phyloP scores from a whole-genome alignment of 345 rosid genomes.

The Gossypium australe region DNA sequence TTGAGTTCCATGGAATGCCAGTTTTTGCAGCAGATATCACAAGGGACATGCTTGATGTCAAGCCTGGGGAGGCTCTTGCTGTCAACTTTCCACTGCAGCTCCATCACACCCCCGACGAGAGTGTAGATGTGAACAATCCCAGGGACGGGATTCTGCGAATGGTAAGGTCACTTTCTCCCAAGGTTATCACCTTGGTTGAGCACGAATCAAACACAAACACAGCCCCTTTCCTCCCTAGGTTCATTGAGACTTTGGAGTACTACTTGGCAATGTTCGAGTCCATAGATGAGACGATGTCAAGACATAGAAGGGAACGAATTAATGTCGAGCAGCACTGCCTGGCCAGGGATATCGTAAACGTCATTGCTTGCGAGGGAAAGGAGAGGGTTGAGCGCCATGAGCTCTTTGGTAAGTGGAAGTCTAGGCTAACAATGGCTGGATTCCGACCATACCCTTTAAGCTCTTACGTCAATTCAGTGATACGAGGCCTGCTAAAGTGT shows the following conservation, averaged over 20 bases:
- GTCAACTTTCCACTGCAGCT: constrained; percentile 68
- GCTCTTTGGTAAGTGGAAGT: constrained; percentile 68
- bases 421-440: constrained; percentile 69
- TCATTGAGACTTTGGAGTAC: constrained; percentile 50
- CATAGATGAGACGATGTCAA: constrained; percentile 46
- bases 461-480: constrained; percentile 48
- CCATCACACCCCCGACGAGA: constrained; percentile 69
- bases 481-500: constrained; percentile 37
- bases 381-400: constrained; percentile 74
- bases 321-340: constrained; percentile 59
- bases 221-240: constrained; percentile 56
- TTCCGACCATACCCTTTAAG: constrained; percentile 51
- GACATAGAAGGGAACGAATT: constrained; percentile 45
- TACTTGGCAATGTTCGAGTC: constrained; percentile 69
- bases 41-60: constrained; percentile 50
- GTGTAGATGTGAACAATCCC: constrained; percentile 60
- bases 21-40: constrained; percentile 49
- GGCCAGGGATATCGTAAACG: constrained; percentile 61
- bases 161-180: constrained; percentile 62
- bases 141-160: constrained; percentile 64
- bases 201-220: constrained; percentile 82
- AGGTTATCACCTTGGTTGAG: constrained; percentile 58
- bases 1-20: constrained; percentile 55
- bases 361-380: constrained; percentile 65
- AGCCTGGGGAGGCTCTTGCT: constrained; percentile 59